Percentiles rank a stretch among this genome's conserved stretches.
Conservation (phyloP, 2,329 filamentous ascomycete genomes). For the Arachnomyces sp. region DNA sequence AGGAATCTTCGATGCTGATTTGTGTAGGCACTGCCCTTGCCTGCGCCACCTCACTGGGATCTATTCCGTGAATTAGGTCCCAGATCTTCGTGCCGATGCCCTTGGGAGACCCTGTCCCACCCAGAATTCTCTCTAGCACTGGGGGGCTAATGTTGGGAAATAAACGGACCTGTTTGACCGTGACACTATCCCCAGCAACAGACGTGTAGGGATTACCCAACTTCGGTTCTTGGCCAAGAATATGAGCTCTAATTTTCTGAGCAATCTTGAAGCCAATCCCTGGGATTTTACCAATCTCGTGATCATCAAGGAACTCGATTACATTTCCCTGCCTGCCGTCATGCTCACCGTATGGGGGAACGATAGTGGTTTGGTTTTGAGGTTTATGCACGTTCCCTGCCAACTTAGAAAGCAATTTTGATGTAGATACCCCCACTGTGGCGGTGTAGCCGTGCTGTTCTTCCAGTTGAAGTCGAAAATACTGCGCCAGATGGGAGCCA, state of each 20-base stretch:
- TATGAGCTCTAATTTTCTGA: constrained; percentile 56
- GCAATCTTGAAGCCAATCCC: constrained; percentile 79
- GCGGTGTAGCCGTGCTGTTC: constrained; percentile 74
- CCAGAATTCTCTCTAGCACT: constrained; percentile 60
- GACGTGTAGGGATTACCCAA: too few relatives aligned
- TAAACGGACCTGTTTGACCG: constrained; percentile 57
- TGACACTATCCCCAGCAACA: constrained; percentile 46
- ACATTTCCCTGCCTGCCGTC: constrained; percentile 38
- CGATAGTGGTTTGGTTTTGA: constrained; percentile 73
- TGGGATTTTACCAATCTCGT: constrained; percentile 73
- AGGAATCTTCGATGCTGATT: constrained; percentile 93
- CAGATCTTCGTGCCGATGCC: constrained; percentile 68
- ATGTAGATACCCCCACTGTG: constrained; percentile 80
- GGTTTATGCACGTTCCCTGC: constrained; percentile 81
- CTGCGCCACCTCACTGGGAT: constrained; percentile 64
- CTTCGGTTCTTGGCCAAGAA: constrained; percentile 39
- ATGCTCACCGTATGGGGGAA: constrained; percentile 52
- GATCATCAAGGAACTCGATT: constrained; percentile 62
- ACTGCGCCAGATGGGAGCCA: constrained; percentile 70
- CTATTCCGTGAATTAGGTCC: constrained; percentile 72
- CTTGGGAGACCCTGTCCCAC: constrained; percentile 60
- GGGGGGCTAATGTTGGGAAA: constrained; percentile 57
- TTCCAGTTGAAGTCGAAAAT: constrained; percentile 67
- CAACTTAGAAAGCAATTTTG: constrained; percentile 79
- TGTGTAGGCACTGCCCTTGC: constrained; percentile 69